Evolutionary conservation across 83 land plant species (phyloP), one percentile per base, ranked within the genome.

Genomic region (Picea engelmannii): DNA sequence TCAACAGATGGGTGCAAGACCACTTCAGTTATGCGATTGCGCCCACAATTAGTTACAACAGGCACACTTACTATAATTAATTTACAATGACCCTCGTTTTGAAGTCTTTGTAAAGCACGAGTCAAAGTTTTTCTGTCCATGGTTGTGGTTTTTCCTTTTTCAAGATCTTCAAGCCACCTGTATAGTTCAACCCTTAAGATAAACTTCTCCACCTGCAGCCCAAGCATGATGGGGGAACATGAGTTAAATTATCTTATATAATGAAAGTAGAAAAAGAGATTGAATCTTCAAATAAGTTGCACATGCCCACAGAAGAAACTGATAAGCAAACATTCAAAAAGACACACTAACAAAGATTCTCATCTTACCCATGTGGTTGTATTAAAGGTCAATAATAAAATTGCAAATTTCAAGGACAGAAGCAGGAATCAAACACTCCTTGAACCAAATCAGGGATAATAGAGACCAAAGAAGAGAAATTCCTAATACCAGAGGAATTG

Each of bases 81-180:
- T 84, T 88, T 98, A 79, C 99, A 95, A 62, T 82, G 87, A 31
- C 95, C 96, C 82, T 93, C 88, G 31, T 62, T 83, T 81, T 90
- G 90, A 71, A 96, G 92, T 66, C 85, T 92, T 35, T 89, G 80
- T 62, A 98, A 80, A 63, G 74, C 76, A 73, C 96, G 93, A 27
- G 65, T 79, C 67, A 98, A 77, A 9, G 99, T 96, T 84, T 91
- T 98, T 66, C 93, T 91, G 79, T 87, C 97, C 90, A 94, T 89
- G 80, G 62, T 89, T 31, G 96, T 89, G 62, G 80, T 61, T 71
- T 87, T 92, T 64, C 88, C 93, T 70, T 89, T 90, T 79, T 94
- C 97, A 65, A 92, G 80, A 68, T 85, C 88, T 82, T 91, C 96
- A 77, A 98, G 90, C 96, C 99, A 96, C 81, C 83, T 93, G 71